Evolutionary conservation across 805 yeast species (phyloP).

Genomic region (Starmerella geochares): DNA sequence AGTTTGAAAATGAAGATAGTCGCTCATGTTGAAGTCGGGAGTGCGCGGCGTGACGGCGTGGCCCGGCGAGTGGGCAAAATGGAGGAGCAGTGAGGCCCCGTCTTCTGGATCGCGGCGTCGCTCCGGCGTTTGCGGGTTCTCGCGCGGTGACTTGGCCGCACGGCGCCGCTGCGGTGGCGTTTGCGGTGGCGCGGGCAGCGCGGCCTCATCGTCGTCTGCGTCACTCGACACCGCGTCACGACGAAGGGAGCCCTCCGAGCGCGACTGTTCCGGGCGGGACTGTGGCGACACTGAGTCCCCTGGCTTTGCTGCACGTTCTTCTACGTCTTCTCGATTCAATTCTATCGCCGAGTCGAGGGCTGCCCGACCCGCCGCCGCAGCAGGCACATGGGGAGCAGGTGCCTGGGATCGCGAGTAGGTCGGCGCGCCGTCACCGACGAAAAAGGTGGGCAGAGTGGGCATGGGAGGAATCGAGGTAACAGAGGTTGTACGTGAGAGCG

Average conservation of each 20-base stretch:
- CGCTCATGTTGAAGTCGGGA: conserved; percentile 61
- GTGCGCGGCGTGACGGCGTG: conserved; percentile 30
- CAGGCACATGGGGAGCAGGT: not conserved
- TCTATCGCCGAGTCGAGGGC: too few species aligned
- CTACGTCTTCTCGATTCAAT: too few species aligned
- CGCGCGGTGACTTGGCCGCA: conserved; percentile 1
- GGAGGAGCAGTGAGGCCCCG: conserved; percentile 75
- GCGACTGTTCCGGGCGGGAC: too few species aligned
- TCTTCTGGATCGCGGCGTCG: conserved; percentile 32
- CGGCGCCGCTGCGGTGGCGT: conserved; percentile 22
- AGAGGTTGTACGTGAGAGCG: not conserved
- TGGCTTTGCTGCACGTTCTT: too few species aligned
- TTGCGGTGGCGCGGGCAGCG: conserved; percentile 17
- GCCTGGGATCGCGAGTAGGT: not conserved
- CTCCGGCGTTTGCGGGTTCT: conserved; percentile 29
- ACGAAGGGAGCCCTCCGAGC: not conserved
- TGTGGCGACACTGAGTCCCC: too few species aligned
- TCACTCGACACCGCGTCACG: not conserved
- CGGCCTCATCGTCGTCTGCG: conserved; percentile 5
- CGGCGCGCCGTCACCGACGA: not conserved
- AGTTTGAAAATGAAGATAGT: conserved; percentile 67
- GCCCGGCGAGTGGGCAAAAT: conserved; percentile 69
- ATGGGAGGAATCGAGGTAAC: conserved; percentile 1
- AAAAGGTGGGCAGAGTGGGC: not conserved
- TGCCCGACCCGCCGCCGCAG: too few species aligned